A percentile compares a stretch with the other conserved stretches of the same genome.
These are phyloP conservation scores for Erodium texanum DNA, from an alignment of 441 rosid species.

Conservation along the genomic window DNA sequence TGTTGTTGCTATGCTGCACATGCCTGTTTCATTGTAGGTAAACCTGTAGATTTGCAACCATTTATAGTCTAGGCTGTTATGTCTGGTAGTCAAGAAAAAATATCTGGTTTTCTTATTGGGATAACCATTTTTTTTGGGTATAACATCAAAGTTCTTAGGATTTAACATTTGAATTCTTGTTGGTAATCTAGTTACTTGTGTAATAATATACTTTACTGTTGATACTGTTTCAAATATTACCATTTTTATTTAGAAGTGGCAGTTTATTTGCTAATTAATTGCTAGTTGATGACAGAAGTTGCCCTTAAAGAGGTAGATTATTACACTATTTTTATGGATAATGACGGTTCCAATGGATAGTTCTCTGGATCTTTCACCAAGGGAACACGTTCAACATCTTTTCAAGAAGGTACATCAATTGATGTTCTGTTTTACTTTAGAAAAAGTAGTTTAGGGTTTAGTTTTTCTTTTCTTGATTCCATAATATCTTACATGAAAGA, in stretches of 20 bases:
- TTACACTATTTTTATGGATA: background rate
- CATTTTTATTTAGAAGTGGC: background rate
- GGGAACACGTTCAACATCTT: background rate
- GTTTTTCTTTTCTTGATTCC: background rate
- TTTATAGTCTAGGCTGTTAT: too few relatives aligned
- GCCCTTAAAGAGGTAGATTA: background rate
- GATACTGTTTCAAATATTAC: background rate
- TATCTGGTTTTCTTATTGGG: background rate
- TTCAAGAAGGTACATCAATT: background rate
- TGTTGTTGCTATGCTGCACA: background rate
- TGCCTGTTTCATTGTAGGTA: background rate
- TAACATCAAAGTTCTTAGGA: background rate
- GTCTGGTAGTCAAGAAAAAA: too few relatives aligned
- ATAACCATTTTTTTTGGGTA: background rate
- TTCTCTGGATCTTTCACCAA: background rate
- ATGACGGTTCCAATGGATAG: conserved; percentile 5
- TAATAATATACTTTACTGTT: background rate
- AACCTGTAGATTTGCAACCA: background rate
- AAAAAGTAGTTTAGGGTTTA: background rate
- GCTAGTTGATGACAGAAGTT: background rate
- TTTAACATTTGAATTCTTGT: background rate
- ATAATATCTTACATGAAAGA: background rate
- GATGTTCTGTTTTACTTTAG: background rate
- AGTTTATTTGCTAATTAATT: background rate
- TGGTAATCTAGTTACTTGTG: background rate